phyloP scores from a whole-genome alignment of 2,329 filamentous ascomycete species.

The Hypoxylon sp. region DNA sequence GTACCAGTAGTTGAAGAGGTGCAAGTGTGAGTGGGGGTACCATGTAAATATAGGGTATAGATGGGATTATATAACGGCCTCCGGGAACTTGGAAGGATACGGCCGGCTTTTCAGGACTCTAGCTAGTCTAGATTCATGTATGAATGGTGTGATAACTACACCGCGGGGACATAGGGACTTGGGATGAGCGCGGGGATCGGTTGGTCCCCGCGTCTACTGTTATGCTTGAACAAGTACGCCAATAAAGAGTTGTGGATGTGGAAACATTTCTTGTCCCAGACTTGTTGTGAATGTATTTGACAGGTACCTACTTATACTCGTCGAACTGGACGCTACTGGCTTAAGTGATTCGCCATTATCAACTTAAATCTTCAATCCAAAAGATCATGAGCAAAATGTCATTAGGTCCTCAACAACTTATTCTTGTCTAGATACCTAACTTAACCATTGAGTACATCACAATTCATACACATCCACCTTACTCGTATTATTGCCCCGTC shows the following conservation, averaged over 20 bases:
- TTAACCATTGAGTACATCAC: not conserved
- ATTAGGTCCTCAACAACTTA: not conserved
- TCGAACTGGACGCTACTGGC: too few species aligned
- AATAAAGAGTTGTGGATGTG: slow-evolving; percentile 45
- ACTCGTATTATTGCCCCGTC: not conserved
- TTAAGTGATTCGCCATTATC: too few species aligned
- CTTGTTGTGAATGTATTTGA: not conserved
- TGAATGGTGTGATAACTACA: slow-evolving; percentile 21
- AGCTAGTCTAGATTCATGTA: slow-evolving; percentile 46
- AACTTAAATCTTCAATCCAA: not conserved
- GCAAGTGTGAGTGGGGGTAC: not conserved
- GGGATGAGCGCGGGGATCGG: slow-evolving; percentile 20
- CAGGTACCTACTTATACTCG: too few species aligned
- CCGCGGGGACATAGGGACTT: not conserved
- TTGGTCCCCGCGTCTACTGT: slow-evolving; percentile 23
- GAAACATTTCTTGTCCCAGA: not conserved
- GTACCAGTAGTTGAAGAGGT: not conserved
- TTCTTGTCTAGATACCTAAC: not conserved
- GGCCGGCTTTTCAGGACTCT: slow-evolving; percentile 21
- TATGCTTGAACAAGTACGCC: slow-evolving; percentile 30
- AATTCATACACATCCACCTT: not conserved
- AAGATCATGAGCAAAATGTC: not conserved
- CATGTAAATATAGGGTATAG: slow-evolving; percentile 39
- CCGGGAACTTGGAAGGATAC: slow-evolving; percentile 12
- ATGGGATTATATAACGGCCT: slow-evolving; percentile 20